Percentiles rank a stretch among this genome's conserved stretches.
These are phyloP conservation scores for Pythium insidiosum DNA, from an alignment of 352 stramenopile genomes.

Conservation along the genomic window DNA sequence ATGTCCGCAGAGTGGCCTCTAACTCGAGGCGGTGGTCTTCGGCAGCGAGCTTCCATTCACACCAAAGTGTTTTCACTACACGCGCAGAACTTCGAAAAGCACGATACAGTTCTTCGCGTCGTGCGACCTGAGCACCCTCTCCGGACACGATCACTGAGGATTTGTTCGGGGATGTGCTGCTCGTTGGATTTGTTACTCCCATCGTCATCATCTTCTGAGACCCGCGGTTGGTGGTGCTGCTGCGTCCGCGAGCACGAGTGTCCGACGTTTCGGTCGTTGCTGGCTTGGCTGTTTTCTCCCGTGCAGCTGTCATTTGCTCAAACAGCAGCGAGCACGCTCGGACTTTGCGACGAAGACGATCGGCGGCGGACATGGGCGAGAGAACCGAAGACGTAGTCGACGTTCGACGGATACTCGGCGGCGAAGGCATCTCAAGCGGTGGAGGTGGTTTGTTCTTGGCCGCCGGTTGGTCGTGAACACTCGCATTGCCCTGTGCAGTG, in stretches of 20 bases:
- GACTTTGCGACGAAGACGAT: constrained; percentile 23
- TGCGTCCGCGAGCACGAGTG: neutral
- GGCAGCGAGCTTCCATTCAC: constrained; percentile 32
- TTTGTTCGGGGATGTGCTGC: too few relatives aligned
- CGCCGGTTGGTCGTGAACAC: too few relatives aligned
- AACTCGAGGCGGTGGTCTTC: constrained; percentile 14
- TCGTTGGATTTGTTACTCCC: neutral
- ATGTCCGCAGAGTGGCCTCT: too few relatives aligned
- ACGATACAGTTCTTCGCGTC: too few relatives aligned
- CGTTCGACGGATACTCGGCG: too few relatives aligned
- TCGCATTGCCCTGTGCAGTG: too few relatives aligned
- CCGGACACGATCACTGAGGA: too few relatives aligned
- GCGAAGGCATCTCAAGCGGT: too few relatives aligned
- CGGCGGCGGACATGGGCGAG: constrained; percentile 21
- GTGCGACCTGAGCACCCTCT: too few relatives aligned
- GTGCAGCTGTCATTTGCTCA: constrained; percentile 1
- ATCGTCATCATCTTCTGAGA: neutral
- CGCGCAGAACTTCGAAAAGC: constrained; percentile 8
- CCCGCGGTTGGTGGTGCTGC: neutral
- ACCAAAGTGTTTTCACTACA: constrained; percentile 28
- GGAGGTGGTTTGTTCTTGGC: too few relatives aligned
- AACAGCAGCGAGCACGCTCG: constrained; percentile 21
- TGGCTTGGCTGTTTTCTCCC: constrained; percentile 1
- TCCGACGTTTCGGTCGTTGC: neutral
- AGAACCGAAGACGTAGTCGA: too few relatives aligned